Base-by-base conservation (phyloP, 2,329 filamentous ascomycete species). In the Fusarium hostae region DNA sequence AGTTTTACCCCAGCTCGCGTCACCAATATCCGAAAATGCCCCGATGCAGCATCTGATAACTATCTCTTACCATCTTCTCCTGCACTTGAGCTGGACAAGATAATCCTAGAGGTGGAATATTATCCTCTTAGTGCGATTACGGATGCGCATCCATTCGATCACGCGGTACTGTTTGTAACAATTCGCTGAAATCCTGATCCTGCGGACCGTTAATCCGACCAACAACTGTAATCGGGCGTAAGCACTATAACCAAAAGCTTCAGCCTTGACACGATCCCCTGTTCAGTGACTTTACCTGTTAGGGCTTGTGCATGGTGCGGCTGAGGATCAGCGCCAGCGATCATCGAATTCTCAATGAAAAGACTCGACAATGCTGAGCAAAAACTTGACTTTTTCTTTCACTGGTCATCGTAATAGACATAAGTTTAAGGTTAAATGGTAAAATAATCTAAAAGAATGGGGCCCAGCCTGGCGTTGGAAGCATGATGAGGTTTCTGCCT, bases 391-490 rank as follows among this genome's bases (percentile, higher is more conserved):
- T 16, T 16, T 13, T n/a, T 8, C 3, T 10, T 16, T 20, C 1
- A 13, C 15, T 16, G 12, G 37, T 28, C 6, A 18, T 13, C 16
- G 6, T 13, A 35, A 20, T 37, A 37, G 2, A 5, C 4, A 13
- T 39, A 16, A 9, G 10, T 10, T 26, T 3, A 39, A 39, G 2
- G 9, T 9, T 1, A 7, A 39, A 2, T 4, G 9, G 12, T 4
- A 7, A 6, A 35, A 7, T 0, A 1, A 0, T 13, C 1, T 10
- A 3, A 26, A 24, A 11, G 1, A 24, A 24, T 0, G 2, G 2
- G 16, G 15, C 11, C 2, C 4, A 9, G 15, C 0, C 1, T 20
- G 12, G 16, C 0, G 9, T 47, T 35, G 9, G 5, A 13, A 0
- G 6, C 26, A 22, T 12, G 8, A 30, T 35, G 24, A 18, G 15